Base-by-base conservation (phyloP, 176 grass and related monocot species). In the Aegilops longissima region DNA sequence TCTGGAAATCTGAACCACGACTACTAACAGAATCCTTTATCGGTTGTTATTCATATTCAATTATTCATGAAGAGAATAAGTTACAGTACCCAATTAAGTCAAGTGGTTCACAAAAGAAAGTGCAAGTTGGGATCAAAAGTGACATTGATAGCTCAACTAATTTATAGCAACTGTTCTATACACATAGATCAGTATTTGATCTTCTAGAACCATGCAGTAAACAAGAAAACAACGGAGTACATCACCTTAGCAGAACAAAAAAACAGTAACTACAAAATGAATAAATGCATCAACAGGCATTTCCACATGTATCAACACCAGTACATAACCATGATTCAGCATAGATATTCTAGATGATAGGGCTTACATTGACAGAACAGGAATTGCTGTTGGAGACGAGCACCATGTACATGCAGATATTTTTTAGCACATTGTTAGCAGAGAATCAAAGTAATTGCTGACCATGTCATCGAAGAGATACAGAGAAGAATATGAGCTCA, bases 331-430 rank as follows among this genome's bases (percentile, higher is more conserved):
- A 62, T 73, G 58, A 56, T 40, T 76, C 17, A 30, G 76, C 77
- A 42, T 8, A 83, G 34, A 70, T 23, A 44, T 77, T 77, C 80
- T 44, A 51, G 71, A 71, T 52, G 20, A 61, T 74, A 23, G 38
- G 86, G 83, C 96, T 96, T 93, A 98, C 96, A 96, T 92, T 83
- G 96, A 98, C 9, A 98, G 85, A 91, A 98, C 96, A 90, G 96
- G 96, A 94, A 98, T 98, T 65, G 96, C 96, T 98, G 92, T 65
- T 72, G 74, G 83, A 86, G 86, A 80, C 67, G 80, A 30, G 76
- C 61, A 73, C 63, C 81, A 69, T 72, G 61, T 72, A 80, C 90
- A 98, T 94, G 92, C 86, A 91, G 79, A 86, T 79, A 66, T 70
- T 65, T 17, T 21, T 51, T 64, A 90, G 33, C 29, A 76, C 23